Evolutionary conservation across 805 yeast species (phyloP).

Genomic region (Candida khao-thaluensis): DNA sequence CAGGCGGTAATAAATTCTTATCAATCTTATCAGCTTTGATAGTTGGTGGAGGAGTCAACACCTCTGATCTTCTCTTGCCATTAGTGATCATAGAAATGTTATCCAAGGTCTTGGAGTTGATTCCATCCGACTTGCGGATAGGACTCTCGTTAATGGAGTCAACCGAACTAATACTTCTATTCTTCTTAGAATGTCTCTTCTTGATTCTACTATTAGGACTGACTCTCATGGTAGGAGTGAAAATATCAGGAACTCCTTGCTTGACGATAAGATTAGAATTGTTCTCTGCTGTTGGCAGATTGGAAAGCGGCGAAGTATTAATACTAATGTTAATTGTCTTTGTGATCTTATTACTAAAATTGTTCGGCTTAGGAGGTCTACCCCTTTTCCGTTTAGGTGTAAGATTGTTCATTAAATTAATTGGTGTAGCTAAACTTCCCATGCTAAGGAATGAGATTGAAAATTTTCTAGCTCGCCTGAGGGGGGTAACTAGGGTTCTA

Average conservation of each 20-base stretch:
- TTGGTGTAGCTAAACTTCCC: constrained; percentile 8
- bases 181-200: constrained; percentile 9
- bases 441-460: too few relatives aligned
- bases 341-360: constrained; percentile 36
- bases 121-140: constrained; percentile 13
- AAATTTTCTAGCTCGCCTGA: too few relatives aligned
- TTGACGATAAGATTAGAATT: constrained; percentile 37
- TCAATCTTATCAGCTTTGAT: constrained; percentile 7
- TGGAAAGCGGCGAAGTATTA: constrained; percentile 35
- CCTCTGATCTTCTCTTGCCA: background rate
- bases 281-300: constrained; percentile 40
- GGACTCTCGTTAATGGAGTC: constrained; percentile 14
- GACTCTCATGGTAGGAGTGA: constrained; percentile 45
- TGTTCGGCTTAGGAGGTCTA: constrained; percentile 46
- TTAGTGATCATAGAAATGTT: constrained; percentile 31
- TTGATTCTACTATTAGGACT: constrained; percentile 11
- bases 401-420: constrained; percentile 8
- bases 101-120: constrained; percentile 33
- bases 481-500: too few relatives aligned
- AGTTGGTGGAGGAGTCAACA: constrained; percentile 16
- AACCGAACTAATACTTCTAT: constrained; percentile 10
- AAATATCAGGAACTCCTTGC: constrained; percentile 43
- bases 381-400: constrained; percentile 42
- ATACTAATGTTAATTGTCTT: constrained; percentile 42
- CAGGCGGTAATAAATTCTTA: constrained; percentile 16